A percentile compares a stretch with the other conserved stretches of the same genome.
These are phyloP conservation scores for Pythium grandisporangium DNA, from an alignment of 352 stramenopile genomes.

Conservation along the genomic window DNA sequence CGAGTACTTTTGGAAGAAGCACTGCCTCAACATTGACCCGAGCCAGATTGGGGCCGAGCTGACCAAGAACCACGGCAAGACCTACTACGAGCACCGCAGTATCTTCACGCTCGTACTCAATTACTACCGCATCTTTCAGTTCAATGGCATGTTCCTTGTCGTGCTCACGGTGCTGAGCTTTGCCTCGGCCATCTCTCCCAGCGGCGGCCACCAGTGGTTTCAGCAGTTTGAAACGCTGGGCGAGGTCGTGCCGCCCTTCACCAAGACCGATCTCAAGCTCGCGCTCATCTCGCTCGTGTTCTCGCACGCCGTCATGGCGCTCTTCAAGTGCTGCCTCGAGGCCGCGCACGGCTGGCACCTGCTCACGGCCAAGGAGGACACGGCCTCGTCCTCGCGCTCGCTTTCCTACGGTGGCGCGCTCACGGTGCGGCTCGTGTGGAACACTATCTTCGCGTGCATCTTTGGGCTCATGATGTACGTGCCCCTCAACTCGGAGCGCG, in stretches of 20 bases:
- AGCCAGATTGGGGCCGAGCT: conserved; percentile 13
- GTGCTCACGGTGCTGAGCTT: conserved; percentile 21
- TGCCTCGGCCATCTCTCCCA: conserved; percentile 18
- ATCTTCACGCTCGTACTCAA: conserved; percentile 33
- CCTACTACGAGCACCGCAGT: conserved; percentile 29
- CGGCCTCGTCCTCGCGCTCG: conserved; percentile 22
- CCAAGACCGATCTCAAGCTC: conserved; percentile 25
- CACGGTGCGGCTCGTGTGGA: conserved; percentile 27
- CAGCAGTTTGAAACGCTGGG: conserved; percentile 21
- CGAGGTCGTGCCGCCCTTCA: conserved; percentile 20
- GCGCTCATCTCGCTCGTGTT: conserved; percentile 21
- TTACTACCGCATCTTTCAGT: conserved; percentile 44
- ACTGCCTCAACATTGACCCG: conserved; percentile 19
- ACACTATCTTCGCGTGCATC: conserved; percentile 16
- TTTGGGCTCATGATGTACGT: conserved; percentile 32
- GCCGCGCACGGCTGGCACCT: conserved; percentile 28
- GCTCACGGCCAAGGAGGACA: conserved; percentile 12
- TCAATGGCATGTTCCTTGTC: conserved; percentile 41
- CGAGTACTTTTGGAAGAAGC: conserved; percentile 29
- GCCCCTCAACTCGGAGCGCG: conserved; percentile 10
- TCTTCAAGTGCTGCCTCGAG: conserved; percentile 27
- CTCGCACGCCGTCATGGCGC: conserved; percentile 13
- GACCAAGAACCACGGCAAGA: conserved; percentile 20
- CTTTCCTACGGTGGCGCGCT: conserved; percentile 28
- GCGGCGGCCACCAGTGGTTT: conserved; percentile 21